Evolutionary conservation across 441 rosid species (phyloP).

Genomic region (Breynia disticha): DNA sequence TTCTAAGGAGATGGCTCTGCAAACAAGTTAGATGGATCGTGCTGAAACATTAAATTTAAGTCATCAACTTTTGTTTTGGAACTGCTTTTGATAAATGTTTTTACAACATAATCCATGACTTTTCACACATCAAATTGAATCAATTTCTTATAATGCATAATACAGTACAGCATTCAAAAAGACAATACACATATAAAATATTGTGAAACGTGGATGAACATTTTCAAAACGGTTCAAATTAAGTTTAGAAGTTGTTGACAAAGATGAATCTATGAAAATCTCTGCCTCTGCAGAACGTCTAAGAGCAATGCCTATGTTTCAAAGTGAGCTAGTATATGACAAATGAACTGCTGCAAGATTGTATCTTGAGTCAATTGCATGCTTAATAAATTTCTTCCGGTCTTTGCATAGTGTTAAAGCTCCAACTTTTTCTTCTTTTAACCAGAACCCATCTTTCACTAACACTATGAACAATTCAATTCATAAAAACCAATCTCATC

Average conservation of each 20-base stretch:
- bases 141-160: too few species aligned
- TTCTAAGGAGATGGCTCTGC: too few species aligned
- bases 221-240: too few species aligned
- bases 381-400: conserved; percentile 61
- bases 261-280: conserved; percentile 45
- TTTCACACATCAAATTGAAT: too few species aligned
- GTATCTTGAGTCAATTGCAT: conserved; percentile 72
- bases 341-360: conserved; percentile 85
- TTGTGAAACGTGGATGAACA: too few species aligned
- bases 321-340: conserved; percentile 66
- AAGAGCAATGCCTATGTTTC: conserved; percentile 61
- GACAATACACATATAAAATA: too few species aligned
- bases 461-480: conserved; percentile 16
- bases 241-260: conserved; percentile 49
- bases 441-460: conserved; percentile 54
- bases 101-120: too few species aligned
- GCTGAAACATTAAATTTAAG: too few species aligned
- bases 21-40: too few species aligned
- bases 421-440: conserved; percentile 48
- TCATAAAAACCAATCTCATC: conserved; percentile 20
- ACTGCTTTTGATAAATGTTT: too few species aligned
- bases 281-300: conserved; percentile 75
- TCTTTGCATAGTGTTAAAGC: conserved; percentile 68
- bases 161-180: too few species aligned
- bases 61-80: too few species aligned